Conservation (phyloP, 495 filamentous ascomycete genomes). For the Chaetomium tenue region DNA sequence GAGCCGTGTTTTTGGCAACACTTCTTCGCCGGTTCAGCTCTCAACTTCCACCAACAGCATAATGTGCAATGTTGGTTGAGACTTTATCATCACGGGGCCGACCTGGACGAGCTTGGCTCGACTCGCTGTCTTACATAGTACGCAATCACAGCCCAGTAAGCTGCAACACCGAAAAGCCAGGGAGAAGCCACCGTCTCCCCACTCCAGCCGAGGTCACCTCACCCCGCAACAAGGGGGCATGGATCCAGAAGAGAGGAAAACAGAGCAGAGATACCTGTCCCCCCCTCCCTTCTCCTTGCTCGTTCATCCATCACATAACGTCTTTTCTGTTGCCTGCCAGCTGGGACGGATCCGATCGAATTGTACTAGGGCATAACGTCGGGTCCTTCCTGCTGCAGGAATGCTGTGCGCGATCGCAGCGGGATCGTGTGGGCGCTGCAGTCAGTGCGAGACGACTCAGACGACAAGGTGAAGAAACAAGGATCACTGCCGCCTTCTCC, state of each 20-base stretch:
- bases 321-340: constrained; percentile 6
- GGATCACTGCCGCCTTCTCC: constrained; percentile 5
- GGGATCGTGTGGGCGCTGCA: neutral
- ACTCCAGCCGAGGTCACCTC: neutral
- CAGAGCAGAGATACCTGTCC: too few relatives aligned
- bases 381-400: neutral
- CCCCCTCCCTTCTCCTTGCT: neutral
- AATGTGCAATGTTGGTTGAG: neutral
- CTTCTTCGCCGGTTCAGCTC: neutral
- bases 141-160: neutral
- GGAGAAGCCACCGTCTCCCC: neutral
- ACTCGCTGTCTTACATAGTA: too few relatives aligned
- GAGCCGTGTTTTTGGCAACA: neutral
- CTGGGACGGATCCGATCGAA: constrained; percentile 2
- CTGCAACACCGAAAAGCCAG: neutral
- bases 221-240: neutral
- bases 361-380: neutral
- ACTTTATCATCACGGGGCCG: neutral
- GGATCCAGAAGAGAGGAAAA: neutral
- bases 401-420: constrained; percentile 12
- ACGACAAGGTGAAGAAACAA: constrained; percentile 2
- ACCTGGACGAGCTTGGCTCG: too few relatives aligned
- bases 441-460: constrained; percentile 3
- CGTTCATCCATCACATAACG: neutral
- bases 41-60: neutral